phyloP scores from a whole-genome alignment of 192 early-diverging fungal genomes.

The Entomortierella lignicola region DNA sequence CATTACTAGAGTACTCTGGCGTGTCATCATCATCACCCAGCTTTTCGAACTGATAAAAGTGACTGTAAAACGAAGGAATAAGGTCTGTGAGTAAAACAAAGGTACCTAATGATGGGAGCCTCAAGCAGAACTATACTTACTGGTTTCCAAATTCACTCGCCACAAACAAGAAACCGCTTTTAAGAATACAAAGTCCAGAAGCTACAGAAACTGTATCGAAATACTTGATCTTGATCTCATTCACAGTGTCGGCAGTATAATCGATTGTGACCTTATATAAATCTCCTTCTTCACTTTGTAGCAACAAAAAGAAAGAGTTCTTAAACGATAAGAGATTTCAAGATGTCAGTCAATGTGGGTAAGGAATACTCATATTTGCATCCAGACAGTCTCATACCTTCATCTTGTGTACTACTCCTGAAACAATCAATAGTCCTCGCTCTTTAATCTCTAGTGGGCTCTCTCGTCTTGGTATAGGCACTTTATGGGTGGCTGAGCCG shows the following conservation, averaged over 20 bases:
- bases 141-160: constrained; percentile 94
- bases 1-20: constrained; percentile 77
- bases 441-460: constrained; percentile 72
- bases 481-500: constrained; percentile 67
- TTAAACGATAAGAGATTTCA: not conserved
- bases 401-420: constrained; percentile 90
- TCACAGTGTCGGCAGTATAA: constrained; percentile 68
- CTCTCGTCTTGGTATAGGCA: constrained; percentile 86
- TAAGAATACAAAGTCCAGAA: constrained; percentile 83
- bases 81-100: not conserved
- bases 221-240: constrained; percentile 87
- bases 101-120: too few relatives aligned
- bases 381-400: constrained; percentile 59
- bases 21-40: constrained; percentile 93
- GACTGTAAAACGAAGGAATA: constrained; percentile 57
- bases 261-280: constrained; percentile 94
- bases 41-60: constrained; percentile 93
- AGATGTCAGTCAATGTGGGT: not conserved
- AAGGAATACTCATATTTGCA: not conserved
- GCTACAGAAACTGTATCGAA: constrained; percentile 95
- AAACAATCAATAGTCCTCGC: constrained; percentile 82
- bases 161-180: constrained; percentile 94
- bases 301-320: constrained; percentile 87
- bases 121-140: constrained; percentile 58
- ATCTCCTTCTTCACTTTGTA: constrained; percentile 94